A percentile compares a stretch with the other conserved stretches of the same genome.
Evolutionary conservation across 139 green algal genomes (phyloP).

Genomic region (Picochlorum sp.): DNA sequence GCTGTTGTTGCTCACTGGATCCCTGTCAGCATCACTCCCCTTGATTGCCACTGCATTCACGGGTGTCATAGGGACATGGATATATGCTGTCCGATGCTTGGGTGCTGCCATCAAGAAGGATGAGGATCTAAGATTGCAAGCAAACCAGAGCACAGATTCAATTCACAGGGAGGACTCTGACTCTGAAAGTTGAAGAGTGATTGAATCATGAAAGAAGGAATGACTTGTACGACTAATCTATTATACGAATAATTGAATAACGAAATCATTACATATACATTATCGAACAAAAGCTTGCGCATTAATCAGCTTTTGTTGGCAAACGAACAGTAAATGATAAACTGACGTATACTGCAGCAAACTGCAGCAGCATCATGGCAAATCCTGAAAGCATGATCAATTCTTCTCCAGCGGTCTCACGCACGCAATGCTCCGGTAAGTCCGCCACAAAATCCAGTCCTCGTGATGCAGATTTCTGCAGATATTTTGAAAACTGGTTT

Average conservation of each 20-base stretch:
- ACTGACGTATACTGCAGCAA: conserved; percentile 23
- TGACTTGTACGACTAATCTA: background rate
- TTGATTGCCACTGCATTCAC: conserved; percentile 40
- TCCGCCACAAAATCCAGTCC: conserved; percentile 10
- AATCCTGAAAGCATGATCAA: conserved; percentile 15
- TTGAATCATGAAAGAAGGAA: background rate
- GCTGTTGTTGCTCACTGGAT: conserved; percentile 49
- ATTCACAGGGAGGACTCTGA: too few relatives aligned
- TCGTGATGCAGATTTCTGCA: conserved; percentile 3
- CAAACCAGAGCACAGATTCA: background rate
- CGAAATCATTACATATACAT: background rate
- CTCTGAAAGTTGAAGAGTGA: background rate
- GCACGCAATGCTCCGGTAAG: conserved; percentile 32
- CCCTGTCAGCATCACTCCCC: conserved; percentile 43
- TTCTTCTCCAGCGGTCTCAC: conserved; percentile 20
- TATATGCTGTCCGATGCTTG: conserved; percentile 35
- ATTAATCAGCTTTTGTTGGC: conserved; percentile 27
- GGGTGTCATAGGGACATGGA: conserved; percentile 45
- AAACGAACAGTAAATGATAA: conserved; percentile 27
- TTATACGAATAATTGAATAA: background rate
- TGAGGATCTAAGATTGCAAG: conserved; percentile 20
- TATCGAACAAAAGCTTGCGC: background rate
- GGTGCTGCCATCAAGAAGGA: conserved; percentile 7
- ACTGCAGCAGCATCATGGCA: conserved; percentile 17
- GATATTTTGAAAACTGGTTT: conserved; percentile 10